These are phyloP conservation scores for Ogataea allantospora DNA, from an alignment of 805 yeast genomes.

Conservation along the genomic window DNA sequence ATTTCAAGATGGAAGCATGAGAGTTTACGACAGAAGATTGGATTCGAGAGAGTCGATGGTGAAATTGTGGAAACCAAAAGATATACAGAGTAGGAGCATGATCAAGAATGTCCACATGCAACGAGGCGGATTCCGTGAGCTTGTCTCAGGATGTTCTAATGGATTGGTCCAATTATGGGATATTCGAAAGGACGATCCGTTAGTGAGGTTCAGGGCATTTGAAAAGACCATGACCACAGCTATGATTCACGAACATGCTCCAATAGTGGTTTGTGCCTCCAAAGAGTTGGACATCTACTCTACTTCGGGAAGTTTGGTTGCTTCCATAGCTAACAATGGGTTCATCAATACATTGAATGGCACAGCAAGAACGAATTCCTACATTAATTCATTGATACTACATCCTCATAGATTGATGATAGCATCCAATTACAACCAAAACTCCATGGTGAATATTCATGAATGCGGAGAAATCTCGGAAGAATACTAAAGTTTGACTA, in stretches of 20 bases:
- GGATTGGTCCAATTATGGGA: conserved; percentile 92
- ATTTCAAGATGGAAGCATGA: conserved; percentile 82
- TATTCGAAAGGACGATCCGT: conserved; percentile 71
- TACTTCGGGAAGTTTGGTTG: conserved; percentile 72
- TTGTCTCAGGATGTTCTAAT: conserved; percentile 78
- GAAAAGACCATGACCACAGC: conserved; percentile 59
- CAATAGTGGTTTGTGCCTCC: conserved; percentile 85
- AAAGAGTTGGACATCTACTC: conserved; percentile 79
- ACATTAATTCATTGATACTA: conserved; percentile 65
- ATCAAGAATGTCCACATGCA: conserved; percentile 88
- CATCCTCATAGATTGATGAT: conserved; percentile 96
- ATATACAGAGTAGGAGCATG: conserved; percentile 19
- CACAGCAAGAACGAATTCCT: conserved; percentile 45
- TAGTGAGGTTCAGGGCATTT: conserved; percentile 57
- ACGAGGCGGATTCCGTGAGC: conserved; percentile 91
- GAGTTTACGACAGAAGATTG: conserved; percentile 87
- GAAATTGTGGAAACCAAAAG: conserved; percentile 68
- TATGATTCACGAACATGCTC: conserved; percentile 95
- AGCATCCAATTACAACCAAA: conserved; percentile 82
- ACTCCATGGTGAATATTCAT: conserved; percentile 65
- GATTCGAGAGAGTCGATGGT: conserved; percentile 86
- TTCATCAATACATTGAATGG: conserved; percentile 44
- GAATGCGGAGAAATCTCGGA: conserved; percentile 34
- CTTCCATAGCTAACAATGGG: conserved; percentile 45
- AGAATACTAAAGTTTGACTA: conserved; percentile 1